Evolutionary conservation across 805 yeast genomes (phyloP), one percentile per base, ranked within the genome.

Genomic region (Brettanomyces nanus): DNA sequence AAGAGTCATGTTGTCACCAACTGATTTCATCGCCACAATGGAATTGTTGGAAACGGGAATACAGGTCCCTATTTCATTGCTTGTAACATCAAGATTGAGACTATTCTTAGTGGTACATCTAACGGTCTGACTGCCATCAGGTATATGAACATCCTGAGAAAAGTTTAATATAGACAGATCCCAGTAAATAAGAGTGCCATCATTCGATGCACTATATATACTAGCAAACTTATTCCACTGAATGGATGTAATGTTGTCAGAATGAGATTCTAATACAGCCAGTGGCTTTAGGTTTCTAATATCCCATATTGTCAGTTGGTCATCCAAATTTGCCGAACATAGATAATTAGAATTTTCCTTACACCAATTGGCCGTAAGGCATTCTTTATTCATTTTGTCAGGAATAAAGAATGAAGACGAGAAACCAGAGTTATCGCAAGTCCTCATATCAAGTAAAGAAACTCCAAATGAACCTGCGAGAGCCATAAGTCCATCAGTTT

Each of bases 381-480:
- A 65, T 17, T 51, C 52, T 7, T 38, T 41, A 15, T 43, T 49
- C 22, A 30, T 28, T 15, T 45, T 40, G 25, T 64, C 59, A 3
- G 80, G 77, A 22, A 68, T 62, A 40, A 71, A 63, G 15, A 68
- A 63, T 3, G 68, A 53, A 4, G 69, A 61, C 2, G 52, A 42
- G 14, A 41, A 19, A 2, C 47, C 44, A 9, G 19, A 19, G 11
- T 28, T 23, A 19, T 37, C 19, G n/a, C 33, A 38, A 4, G 69
- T 66, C 46, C 95, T 66, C 45, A 84, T 58, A 56, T 86, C 96
- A 44, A 77, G 69, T 28, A 86, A 58, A 0, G 92, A 78, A 7
- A 85, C 69, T 2, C 95, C 95, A 52, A 77, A 77, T 19, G 69
- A 68, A 4, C 86, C 86, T 42, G 83, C 77, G 2, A 81, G 59